These are phyloP conservation scores for Sparassis latifolia DNA, from an alignment of 1,284 basidiomycete genomes.

Conservation along the genomic window DNA sequence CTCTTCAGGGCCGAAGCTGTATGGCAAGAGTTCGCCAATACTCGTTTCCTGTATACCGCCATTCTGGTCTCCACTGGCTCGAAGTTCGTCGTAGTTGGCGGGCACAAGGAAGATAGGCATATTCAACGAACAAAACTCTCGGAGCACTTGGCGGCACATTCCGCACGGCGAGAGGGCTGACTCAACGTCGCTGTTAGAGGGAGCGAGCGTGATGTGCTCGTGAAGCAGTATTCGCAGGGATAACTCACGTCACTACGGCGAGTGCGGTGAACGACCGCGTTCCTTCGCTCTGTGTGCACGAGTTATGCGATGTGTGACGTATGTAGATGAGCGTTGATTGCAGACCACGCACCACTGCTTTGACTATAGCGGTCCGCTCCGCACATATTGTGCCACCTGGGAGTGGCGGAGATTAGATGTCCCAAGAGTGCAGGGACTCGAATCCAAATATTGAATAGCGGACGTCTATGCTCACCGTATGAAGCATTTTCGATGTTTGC, in stretches of 20 bases:
- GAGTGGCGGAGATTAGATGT: not conserved
- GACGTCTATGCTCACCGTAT: slow-evolving; percentile 51
- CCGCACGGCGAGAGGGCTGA: slow-evolving; percentile 78
- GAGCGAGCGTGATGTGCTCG: not conserved
- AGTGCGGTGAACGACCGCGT: slow-evolving; percentile 60
- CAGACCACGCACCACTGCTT: slow-evolving; percentile 62
- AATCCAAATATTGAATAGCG: not conserved
- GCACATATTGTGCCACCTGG: slow-evolving; percentile 76
- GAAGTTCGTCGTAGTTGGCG: slow-evolving; percentile 46
- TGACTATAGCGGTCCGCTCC: slow-evolving; percentile 83
- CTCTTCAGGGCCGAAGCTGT: slow-evolving; percentile 86
- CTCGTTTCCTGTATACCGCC: slow-evolving; percentile 56
- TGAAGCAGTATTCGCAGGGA: not conserved
- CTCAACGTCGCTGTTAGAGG: slow-evolving; percentile 50
- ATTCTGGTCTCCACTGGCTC: slow-evolving; percentile 34
- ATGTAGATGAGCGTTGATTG: too few species aligned
- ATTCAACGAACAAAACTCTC: slow-evolving; percentile 77
- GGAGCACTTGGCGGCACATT: slow-evolving; percentile 86
- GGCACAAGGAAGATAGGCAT: slow-evolving; percentile 80
- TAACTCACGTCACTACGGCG: slow-evolving; percentile 61
- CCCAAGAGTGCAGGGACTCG: not conserved
- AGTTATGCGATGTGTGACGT: not conserved
- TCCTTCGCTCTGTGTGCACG: slow-evolving; percentile 64
- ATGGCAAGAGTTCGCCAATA: slow-evolving; percentile 72
- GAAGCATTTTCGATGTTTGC: slow-evolving; percentile 90